These are phyloP conservation scores for Trebouxia sp. DNA, from an alignment of 139 green algal genomes.

Conservation along the genomic window DNA sequence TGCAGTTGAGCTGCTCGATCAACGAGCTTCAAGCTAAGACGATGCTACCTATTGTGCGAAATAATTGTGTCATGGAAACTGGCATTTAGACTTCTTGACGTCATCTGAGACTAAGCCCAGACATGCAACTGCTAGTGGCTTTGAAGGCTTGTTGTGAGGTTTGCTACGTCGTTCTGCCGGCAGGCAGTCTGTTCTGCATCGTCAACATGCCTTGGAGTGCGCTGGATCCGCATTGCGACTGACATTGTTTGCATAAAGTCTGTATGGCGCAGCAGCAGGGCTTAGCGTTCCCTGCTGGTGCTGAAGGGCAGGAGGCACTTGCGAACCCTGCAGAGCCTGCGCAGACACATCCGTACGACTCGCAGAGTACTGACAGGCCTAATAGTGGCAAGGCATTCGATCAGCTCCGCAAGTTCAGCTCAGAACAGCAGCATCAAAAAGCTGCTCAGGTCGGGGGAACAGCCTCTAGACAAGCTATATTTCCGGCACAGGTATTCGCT, in stretches of 20 bases:
- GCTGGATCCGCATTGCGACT: no score
- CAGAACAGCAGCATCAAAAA: neutral
- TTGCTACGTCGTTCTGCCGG: neutral
- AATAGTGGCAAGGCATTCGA: slow-evolving; percentile 2
- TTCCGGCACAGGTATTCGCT: neutral
- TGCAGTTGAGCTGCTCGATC: no score
- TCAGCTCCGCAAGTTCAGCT: neutral
- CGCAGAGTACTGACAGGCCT: neutral
- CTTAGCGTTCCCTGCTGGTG: neutral
- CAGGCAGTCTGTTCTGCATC: neutral
- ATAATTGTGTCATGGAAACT: neutral
- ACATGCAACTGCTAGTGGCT: neutral
- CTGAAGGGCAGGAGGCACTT: neutral
- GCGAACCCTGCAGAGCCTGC: neutral
- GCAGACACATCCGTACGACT: neutral
- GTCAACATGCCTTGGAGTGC: neutral
- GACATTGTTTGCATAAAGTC: neutral
- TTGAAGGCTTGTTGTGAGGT: neutral
- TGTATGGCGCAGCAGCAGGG: slow-evolving; percentile 7
- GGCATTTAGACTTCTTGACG: neutral
- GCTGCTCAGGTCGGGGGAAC: neutral
- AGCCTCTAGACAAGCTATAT: slow-evolving; percentile 7
- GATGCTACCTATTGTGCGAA: no score
- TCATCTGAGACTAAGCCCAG: neutral
- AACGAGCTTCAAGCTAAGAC: no score